Evolutionary conservation across 257 asterid genomes (phyloP).

Genomic region (Lantana camara): DNA sequence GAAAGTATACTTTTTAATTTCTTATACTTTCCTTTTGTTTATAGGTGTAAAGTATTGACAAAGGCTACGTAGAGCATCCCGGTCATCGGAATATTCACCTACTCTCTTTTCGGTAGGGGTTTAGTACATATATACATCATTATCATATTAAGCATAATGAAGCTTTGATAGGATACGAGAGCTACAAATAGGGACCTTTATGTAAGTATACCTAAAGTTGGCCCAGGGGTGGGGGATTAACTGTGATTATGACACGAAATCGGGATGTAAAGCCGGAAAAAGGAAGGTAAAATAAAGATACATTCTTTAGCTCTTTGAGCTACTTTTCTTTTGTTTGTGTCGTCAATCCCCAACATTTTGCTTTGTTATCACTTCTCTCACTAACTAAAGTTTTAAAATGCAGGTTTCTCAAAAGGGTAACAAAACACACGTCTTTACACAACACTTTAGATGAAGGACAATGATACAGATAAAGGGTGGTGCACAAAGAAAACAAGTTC

Average conservation of each 20-base stretch:
- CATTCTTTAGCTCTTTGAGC: slow-evolving; percentile 24
- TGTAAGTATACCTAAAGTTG: too few species aligned
- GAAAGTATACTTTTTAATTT: slow-evolving; percentile 30
- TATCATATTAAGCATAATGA: neutral
- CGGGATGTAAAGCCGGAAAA: slow-evolving; percentile 24
- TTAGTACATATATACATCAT: neutral
- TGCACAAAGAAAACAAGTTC: neutral
- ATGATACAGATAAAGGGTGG: neutral
- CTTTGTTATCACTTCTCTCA: slow-evolving; percentile 35
- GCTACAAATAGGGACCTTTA: neutral
- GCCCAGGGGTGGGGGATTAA: too few species aligned
- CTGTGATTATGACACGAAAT: neutral
- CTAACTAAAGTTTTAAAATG: slow-evolving; percentile 25
- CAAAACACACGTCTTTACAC: neutral
- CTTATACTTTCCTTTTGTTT: slow-evolving; percentile 27
- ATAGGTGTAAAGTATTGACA: slow-evolving; percentile 18
- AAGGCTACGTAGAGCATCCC: neutral
- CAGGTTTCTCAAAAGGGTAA: neutral
- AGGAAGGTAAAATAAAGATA: slow-evolving; percentile 10
- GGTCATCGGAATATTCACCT: neutral
- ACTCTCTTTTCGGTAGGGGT: neutral
- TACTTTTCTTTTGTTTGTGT: slow-evolving; percentile 28
- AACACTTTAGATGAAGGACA: slow-evolving; percentile 6
- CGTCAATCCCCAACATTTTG: slow-evolving; percentile 28
- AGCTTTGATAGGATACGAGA: neutral